Evolutionary conservation across 1,284 basidiomycete species (phyloP).

Genomic region (Apiotrichum veenhuisii): DNA sequence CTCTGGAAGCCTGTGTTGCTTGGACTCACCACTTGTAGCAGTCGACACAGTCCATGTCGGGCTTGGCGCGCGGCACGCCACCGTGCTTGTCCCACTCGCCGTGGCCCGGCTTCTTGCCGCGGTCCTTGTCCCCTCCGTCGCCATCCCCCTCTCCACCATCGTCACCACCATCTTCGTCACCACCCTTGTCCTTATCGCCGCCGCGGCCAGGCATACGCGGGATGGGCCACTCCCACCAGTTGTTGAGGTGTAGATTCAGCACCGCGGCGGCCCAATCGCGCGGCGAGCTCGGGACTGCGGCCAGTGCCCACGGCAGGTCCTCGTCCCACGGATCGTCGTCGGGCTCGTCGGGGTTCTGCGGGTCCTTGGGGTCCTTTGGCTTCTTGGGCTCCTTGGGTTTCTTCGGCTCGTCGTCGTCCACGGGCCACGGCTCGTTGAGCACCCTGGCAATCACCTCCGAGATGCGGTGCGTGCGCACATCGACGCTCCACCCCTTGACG

Average conservation of each 20-base stretch:
- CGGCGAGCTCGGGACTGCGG: too few species aligned
- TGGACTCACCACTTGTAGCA: constrained; percentile 49
- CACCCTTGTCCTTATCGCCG: constrained; percentile 20
- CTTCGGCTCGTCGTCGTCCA: constrained; percentile 25
- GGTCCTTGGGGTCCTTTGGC: not conserved
- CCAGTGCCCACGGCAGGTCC: not conserved
- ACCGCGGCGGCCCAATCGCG: not conserved
- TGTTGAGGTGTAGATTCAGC: not conserved
- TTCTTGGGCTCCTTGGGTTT: not conserved
- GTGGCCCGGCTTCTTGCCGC: constrained; percentile 54
- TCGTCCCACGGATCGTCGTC: not conserved
- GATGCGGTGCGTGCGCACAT: constrained; percentile 74
- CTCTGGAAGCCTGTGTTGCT: too few species aligned
- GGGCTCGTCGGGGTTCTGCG: not conserved
- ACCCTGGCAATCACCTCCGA: constrained; percentile 68
- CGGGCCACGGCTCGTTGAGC: constrained; percentile 67
- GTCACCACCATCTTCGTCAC: constrained; percentile 1
- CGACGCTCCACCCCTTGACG: constrained; percentile 74
- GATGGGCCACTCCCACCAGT: constrained; percentile 1
- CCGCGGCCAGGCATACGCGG: not conserved
- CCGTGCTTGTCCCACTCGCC: constrained; percentile 45
- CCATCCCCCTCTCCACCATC: constrained; percentile 12
- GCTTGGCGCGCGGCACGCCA: constrained; percentile 43
- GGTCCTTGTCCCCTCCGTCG: constrained; percentile 11
- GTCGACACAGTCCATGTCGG: constrained; percentile 47